Conservation (phyloP, 2,329 filamentous ascomycete species). For the Colletotrichum noveboracense region DNA sequence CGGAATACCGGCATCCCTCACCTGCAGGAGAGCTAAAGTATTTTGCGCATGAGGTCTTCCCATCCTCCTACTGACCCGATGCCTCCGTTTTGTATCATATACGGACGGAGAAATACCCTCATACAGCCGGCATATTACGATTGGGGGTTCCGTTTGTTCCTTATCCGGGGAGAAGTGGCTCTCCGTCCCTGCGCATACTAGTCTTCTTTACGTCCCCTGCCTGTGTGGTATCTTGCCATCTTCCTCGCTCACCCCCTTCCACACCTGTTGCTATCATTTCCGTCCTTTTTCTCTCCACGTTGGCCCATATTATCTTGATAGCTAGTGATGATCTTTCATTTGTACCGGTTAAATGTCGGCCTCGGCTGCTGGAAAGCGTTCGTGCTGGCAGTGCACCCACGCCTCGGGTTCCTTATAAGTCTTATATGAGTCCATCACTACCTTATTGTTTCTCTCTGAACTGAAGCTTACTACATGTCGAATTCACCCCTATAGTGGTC, state of each 20-base stretch:
- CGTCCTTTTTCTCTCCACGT: background rate
- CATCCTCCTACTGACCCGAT: slow-evolving; percentile 3
- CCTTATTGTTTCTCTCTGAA: slow-evolving; percentile 15
- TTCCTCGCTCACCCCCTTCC: background rate
- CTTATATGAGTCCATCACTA: slow-evolving; percentile 24
- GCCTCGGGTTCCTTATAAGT: slow-evolving; percentile 13
- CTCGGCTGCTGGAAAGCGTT: slow-evolving; percentile 25
- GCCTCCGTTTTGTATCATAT: slow-evolving; percentile 22
- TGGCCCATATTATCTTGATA: background rate
- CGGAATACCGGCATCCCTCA: slow-evolving; percentile 28
- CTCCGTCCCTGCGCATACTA: slow-evolving; percentile 3
- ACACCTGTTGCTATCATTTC: background rate
- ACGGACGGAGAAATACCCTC: slow-evolving; percentile 2
- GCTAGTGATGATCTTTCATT: slow-evolving; percentile 23
- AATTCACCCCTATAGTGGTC: background rate
- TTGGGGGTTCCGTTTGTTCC: slow-evolving; percentile 19
- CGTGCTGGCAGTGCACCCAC: slow-evolving; percentile 11
- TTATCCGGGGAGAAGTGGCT: background rate
- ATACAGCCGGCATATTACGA: background rate
- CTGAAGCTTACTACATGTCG: background rate
- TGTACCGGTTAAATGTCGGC: slow-evolving; percentile 32
- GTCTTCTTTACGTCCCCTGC: background rate
- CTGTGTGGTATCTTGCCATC: background rate
- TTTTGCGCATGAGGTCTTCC: background rate
- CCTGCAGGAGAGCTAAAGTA: slow-evolving; percentile 16